Conservation (phyloP, 805 yeast genomes). For the Spathaspora girioi region DNA sequence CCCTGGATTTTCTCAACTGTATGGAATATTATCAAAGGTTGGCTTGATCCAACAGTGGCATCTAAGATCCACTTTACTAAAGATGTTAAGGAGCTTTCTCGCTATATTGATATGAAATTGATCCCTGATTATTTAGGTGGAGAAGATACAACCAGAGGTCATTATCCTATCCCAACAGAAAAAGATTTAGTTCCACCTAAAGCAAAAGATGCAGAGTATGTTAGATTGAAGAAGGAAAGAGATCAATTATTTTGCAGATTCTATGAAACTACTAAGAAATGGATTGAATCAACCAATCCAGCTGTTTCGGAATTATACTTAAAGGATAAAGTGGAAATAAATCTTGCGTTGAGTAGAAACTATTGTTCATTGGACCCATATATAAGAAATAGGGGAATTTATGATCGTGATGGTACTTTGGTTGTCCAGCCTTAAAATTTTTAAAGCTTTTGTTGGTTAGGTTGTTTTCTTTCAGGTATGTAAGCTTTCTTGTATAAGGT, state of each 20-base stretch:
- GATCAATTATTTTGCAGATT: conserved; percentile 49
- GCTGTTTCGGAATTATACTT: conserved; percentile 47
- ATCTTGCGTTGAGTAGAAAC: conserved; percentile 53
- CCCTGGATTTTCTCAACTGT: conserved; percentile 96
- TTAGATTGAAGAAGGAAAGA: conserved; percentile 48
- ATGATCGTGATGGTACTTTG: conserved; percentile 53
- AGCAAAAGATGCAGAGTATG: conserved; percentile 38
- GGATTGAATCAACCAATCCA: conserved; percentile 67
- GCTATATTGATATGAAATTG: conserved; percentile 54
- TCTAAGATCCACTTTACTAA: conserved; percentile 85
- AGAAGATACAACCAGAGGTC: conserved; percentile 50
- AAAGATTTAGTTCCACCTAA: conserved; percentile 18
- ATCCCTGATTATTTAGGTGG: conserved; percentile 81
- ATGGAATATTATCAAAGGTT: conserved; percentile 87
- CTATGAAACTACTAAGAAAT: conserved; percentile 62
- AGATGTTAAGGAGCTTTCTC: conserved; percentile 58
- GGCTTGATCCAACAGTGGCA: conserved; percentile 97
- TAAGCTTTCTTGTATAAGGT: neutral
- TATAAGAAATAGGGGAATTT: conserved; percentile 71
- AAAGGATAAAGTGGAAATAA: conserved; percentile 51
- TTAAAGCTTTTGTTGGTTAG: neutral
- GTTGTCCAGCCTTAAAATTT: neutral
- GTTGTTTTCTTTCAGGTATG: neutral
- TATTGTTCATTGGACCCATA: conserved; percentile 76
- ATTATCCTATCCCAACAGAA: conserved; percentile 69